These are phyloP conservation scores for Chaetoceros muelleri DNA, from an alignment of 108 stramenopile genomes.

Conservation along the genomic window DNA sequence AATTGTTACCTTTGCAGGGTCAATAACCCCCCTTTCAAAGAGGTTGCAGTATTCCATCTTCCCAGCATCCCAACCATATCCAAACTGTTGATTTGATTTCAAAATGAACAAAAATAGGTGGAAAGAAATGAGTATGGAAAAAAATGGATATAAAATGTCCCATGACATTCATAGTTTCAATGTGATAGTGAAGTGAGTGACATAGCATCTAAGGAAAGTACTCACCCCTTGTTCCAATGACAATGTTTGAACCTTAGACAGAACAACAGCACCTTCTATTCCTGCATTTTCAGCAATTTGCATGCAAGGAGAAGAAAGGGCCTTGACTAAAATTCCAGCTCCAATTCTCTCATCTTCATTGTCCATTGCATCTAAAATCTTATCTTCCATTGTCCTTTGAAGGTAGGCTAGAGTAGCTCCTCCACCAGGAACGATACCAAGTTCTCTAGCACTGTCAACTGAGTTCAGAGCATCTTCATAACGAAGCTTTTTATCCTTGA, in stretches of 20 bases:
- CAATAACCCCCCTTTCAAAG: slow-evolving; percentile 82
- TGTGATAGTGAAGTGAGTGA: background rate
- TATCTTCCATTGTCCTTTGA: slow-evolving; percentile 45
- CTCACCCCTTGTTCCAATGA: slow-evolving; percentile 68
- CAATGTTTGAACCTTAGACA: slow-evolving; percentile 80
- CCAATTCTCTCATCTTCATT: slow-evolving; percentile 84
- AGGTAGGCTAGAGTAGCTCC: slow-evolving; percentile 85
- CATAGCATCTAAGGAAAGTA: slow-evolving; percentile 5
- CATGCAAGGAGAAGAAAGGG: slow-evolving; percentile 77
- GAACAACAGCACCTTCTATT: slow-evolving; percentile 92
- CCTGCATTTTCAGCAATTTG: slow-evolving; percentile 95
- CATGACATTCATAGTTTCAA: background rate
- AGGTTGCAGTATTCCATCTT: slow-evolving; percentile 78
- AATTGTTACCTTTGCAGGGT: slow-evolving; percentile 96
- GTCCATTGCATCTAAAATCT: slow-evolving; percentile 71
- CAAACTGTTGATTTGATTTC: slow-evolving; percentile 35
- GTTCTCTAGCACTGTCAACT: slow-evolving; percentile 81
- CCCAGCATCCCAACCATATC: slow-evolving; percentile 90
- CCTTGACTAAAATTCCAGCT: slow-evolving; percentile 78
- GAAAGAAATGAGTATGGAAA: slow-evolving; percentile 1
- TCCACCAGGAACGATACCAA: slow-evolving; percentile 95
- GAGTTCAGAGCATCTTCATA: slow-evolving; percentile 97
- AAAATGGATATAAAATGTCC: slow-evolving; percentile 5
- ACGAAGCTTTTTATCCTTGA: slow-evolving; percentile 97
- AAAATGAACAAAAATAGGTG: background rate